Conservation (phyloP, 2,329 filamentous ascomycete species). For the Cladorrhinum sp. region DNA sequence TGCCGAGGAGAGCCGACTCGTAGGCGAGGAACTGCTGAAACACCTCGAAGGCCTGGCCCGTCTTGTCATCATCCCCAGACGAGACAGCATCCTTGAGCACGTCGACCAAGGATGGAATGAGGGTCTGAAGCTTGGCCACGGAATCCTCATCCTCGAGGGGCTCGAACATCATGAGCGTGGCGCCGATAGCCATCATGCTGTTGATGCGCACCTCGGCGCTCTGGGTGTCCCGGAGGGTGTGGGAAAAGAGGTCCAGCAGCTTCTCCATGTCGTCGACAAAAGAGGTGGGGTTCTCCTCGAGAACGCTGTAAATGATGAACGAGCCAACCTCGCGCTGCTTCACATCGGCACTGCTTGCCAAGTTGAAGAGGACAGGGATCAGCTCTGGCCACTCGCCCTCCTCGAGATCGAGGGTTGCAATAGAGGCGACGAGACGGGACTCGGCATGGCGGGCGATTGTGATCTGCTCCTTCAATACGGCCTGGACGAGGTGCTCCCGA, state of each 20-base stretch:
- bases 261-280: constrained; percentile 78
- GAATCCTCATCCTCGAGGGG: constrained; percentile 77
- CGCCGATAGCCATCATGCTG: constrained; percentile 85
- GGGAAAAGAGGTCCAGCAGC: constrained; percentile 78
- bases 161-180: constrained; percentile 82
- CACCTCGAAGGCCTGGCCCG: constrained; percentile 89
- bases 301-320: constrained; percentile 87
- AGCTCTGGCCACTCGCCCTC: constrained; percentile 84
- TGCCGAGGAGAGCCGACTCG: constrained; percentile 77
- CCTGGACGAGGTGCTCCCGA: constrained; percentile 78
- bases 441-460: constrained; percentile 78
- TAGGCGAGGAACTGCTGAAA: constrained; percentile 94
- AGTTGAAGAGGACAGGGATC: constrained; percentile 73
- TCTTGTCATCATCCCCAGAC: constrained; percentile 77
- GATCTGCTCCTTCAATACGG: constrained; percentile 75
- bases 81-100: constrained; percentile 84
- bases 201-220: constrained; percentile 93
- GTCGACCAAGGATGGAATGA: constrained; percentile 83
- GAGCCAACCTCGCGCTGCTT: constrained; percentile 85
- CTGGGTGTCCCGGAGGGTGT: constrained; percentile 85
- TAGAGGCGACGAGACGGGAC: constrained; percentile 80
- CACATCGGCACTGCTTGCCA: constrained; percentile 70
- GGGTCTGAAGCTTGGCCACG: constrained; percentile 70
- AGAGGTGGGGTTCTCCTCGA: constrained; percentile 81
- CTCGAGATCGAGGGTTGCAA: constrained; percentile 81